Percentiles rank a stretch among this genome's conserved stretches.
Conservation (phyloP, 768 basidiomycete genomes). For the Xerocomellus intermedius region DNA sequence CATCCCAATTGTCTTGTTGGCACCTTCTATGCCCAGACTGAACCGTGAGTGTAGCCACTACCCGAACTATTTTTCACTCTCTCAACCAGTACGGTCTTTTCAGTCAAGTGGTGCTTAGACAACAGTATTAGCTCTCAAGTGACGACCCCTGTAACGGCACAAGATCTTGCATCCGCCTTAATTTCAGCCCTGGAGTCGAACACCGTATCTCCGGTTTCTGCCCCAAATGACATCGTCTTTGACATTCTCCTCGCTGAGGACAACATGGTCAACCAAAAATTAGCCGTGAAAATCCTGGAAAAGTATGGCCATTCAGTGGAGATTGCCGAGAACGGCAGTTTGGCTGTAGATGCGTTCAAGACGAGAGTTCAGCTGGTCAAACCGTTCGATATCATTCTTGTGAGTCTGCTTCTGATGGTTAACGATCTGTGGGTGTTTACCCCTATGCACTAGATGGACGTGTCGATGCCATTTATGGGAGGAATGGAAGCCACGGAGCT, state of each 20-base stretch:
- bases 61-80: background rate
- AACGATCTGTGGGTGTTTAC: background rate
- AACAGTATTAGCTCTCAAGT: slow-evolving; percentile 95
- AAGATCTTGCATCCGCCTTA: slow-evolving; percentile 89
- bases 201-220: slow-evolving; percentile 84
- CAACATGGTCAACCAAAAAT: slow-evolving; percentile 92
- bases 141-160: slow-evolving; percentile 83
- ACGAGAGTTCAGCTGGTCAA: slow-evolving; percentile 63
- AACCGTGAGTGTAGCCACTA: slow-evolving; percentile 53
- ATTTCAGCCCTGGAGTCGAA: slow-evolving; percentile 94
- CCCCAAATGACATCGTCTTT: slow-evolving; percentile 82
- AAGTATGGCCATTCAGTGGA: slow-evolving; percentile 94
- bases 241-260: slow-evolving; percentile 97
- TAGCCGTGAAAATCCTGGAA: slow-evolving; percentile 95
- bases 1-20: slow-evolving; percentile 91
- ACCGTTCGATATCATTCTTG: slow-evolving; percentile 90
- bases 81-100: slow-evolving; percentile 9
- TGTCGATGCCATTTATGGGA: slow-evolving; percentile 98
- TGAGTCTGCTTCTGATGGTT: slow-evolving; percentile 39
- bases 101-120: slow-evolving; percentile 95
- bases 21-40: slow-evolving; percentile 72
- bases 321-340: slow-evolving; percentile 94
- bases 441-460: slow-evolving; percentile 75
- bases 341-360: slow-evolving; percentile 92
- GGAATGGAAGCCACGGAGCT: slow-evolving; percentile 96